phyloP scores from a whole-genome alignment of 768 basidiomycete genomes.

The Ramaria sp. region DNA sequence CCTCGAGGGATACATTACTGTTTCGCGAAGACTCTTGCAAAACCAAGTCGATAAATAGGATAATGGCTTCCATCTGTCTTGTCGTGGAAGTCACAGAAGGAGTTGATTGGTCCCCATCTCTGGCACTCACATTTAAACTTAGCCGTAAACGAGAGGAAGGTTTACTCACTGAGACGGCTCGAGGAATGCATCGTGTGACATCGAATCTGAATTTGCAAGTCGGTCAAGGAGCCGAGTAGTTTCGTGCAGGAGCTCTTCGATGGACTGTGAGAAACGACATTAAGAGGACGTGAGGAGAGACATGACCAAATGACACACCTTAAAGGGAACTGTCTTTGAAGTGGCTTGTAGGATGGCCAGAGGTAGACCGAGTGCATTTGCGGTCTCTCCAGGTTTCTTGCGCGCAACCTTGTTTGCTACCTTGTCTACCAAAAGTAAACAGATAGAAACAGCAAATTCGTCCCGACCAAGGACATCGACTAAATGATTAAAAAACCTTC shows the following conservation, averaged over 20 bases:
- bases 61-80: slow-evolving; percentile 56
- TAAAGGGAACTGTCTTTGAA: slow-evolving; percentile 43
- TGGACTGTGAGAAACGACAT: slow-evolving; percentile 30
- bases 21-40: slow-evolving; percentile 26
- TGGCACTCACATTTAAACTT: slow-evolving; percentile 15
- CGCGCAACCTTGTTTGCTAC: slow-evolving; percentile 57
- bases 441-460: slow-evolving; percentile 74
- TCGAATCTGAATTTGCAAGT: slow-evolving; percentile 27
- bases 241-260: slow-evolving; percentile 59
- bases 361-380: slow-evolving; percentile 52
- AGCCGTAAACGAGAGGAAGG: neutral
- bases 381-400: slow-evolving; percentile 49
- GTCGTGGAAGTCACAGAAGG: slow-evolving; percentile 34
- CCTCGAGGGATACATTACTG: neutral
- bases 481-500: slow-evolving; percentile 83
- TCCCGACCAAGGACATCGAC: slow-evolving; percentile 69
- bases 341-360: slow-evolving; percentile 45
- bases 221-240: slow-evolving; percentile 43
- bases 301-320: slow-evolving; percentile 12
- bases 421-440: slow-evolving; percentile 79
- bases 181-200: slow-evolving; percentile 36
- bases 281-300: neutral
- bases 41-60: slow-evolving; percentile 51
- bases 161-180: slow-evolving; percentile 42
- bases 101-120: slow-evolving; percentile 49